phyloP scores from a whole-genome alignment of 2,329 filamentous ascomycete genomes.

The Thielaviopsis ethacetica region DNA sequence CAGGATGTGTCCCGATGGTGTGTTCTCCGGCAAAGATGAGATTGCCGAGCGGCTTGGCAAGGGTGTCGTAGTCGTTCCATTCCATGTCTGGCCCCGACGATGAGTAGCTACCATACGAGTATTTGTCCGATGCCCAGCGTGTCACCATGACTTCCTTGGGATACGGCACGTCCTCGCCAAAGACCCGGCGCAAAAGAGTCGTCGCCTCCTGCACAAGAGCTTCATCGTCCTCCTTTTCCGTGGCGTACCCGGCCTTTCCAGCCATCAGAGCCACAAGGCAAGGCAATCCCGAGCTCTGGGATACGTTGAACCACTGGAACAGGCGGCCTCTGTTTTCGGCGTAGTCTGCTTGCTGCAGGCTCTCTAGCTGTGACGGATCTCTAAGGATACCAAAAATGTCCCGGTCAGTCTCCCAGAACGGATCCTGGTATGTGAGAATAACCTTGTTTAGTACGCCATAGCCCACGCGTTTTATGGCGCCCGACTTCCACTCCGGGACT shows the following conservation, averaged over 20 bases:
- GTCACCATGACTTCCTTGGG: conserved; percentile 81
- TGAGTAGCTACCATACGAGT: conserved; percentile 89
- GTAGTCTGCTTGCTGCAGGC: conserved; percentile 37
- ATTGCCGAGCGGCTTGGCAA: conserved; percentile 73
- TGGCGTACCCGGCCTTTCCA: conserved; percentile 79
- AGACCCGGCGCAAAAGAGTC: conserved; percentile 59
- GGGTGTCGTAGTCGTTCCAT: conserved; percentile 78
- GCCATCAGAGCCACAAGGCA: conserved; percentile 89
- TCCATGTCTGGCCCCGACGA: conserved; percentile 73
- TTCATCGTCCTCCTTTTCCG: conserved; percentile 60
- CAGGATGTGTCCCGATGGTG: conserved; percentile 87
- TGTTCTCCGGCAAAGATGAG: conserved; percentile 93
- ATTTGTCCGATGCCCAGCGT: conserved; percentile 78
- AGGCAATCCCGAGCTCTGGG: conserved; percentile 74
- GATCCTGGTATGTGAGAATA: conserved; percentile 69
- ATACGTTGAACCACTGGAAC: conserved; percentile 95
- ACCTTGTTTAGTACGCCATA: conserved; percentile 95
- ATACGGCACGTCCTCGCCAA: conserved; percentile 51
- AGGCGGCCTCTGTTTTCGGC: conserved; percentile 68
- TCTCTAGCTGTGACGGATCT: conserved; percentile 55
- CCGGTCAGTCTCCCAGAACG: conserved; percentile 79
- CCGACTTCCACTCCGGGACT: conserved; percentile 73
- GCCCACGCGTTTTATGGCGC: conserved; percentile 66
- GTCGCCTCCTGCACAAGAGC: conserved; percentile 69
- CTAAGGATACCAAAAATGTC: conserved; percentile 92